Conservation (phyloP, 2,329 filamentous ascomycete genomes). For the Myriosclerotinia curreyana region DNA sequence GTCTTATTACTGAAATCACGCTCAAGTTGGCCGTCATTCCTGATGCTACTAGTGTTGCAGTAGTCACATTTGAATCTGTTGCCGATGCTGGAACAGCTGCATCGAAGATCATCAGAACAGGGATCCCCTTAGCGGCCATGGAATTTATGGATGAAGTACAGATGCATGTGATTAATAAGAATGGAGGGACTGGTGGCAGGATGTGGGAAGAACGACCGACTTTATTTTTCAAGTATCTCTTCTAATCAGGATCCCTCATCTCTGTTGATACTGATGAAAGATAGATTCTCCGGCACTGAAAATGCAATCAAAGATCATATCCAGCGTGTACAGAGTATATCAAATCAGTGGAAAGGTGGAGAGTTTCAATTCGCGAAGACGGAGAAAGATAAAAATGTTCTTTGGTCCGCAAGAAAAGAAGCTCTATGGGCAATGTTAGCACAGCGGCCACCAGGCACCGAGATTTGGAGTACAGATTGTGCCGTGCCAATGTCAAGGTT, state of each 20-base stretch:
- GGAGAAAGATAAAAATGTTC: conserved; percentile 63
- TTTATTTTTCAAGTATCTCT: conserved; percentile 65
- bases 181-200: conserved; percentile 62
- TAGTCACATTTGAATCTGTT: conserved; percentile 73
- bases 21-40: conserved; percentile 75
- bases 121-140: conserved; percentile 38
- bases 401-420: conserved; percentile 80
- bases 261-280: background rate
- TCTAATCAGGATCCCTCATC: no score
- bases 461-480: conserved; percentile 75
- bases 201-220: conserved; percentile 73
- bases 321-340: conserved; percentile 61
- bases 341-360: conserved; percentile 59
- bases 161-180: conserved; percentile 75
- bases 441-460: conserved; percentile 60
- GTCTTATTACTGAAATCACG: conserved; percentile 79
- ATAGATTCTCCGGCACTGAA: conserved; percentile 67
- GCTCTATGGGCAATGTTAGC: conserved; percentile 77
- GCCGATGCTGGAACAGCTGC: conserved; percentile 70
- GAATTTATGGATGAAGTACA: conserved; percentile 85
- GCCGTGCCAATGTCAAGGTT: conserved; percentile 74
- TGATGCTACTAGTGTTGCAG: conserved; percentile 70
- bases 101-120: conserved; percentile 65
- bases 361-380: conserved; percentile 73
- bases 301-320: conserved; percentile 74